Base-by-base conservation (phyloP, 1,284 basidiomycete species). In the Coniophora puteana region DNA sequence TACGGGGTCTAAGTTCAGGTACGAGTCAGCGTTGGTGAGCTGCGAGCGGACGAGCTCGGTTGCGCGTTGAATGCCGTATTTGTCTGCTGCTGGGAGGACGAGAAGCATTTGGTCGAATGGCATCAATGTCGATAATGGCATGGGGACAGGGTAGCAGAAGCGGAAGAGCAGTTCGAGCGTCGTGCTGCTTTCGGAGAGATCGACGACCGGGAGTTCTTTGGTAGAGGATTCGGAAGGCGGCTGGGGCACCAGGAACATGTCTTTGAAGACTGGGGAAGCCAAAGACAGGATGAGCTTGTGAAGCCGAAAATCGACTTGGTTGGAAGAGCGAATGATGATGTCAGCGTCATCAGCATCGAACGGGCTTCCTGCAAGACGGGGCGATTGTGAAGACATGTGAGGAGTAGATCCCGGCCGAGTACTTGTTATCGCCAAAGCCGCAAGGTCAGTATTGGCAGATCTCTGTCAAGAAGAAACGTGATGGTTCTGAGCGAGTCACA, bases 101-200 rank as follows among this genome's bases (percentile, higher is more conserved):
- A n/a, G n/a, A 6, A 8, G 8, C 8, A 6, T n/a, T n/a, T 31
- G n/a, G n/a, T 31, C 29, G 8, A 31, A 31, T 8, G n/a, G 8
- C 20, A 31, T 31, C 29, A 7, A 31, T 14, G n/a, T 31, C 20
- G 6, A 6, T 6, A n/a, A 31, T 31, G 29, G 7, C 8, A 14
- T n/a, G n/a, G 51, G 48, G 21, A 51, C 44, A 0, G 70, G 68
- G 45, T 72, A 70, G 38, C 66, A 66, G 33, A 66, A 54, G 16
- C 58, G 52, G 38, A 71, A 55, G 18, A 71, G 54, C 27, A 48
- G 44, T 22, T 65, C 57, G 37, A 71, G 43, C 7, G 53, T 59
- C 20, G 36, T 40, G 31, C 56, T 52, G 23, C 55, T 41, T 48
- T 73, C 72, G 14, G 57, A 41, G 7, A 71, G 44, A 18, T 45